Percentiles rank a stretch among this genome's conserved stretches.
phyloP scores from a whole-genome alignment of 495 filamentous ascomycete genomes.

The Rusavskia elegans region DNA sequence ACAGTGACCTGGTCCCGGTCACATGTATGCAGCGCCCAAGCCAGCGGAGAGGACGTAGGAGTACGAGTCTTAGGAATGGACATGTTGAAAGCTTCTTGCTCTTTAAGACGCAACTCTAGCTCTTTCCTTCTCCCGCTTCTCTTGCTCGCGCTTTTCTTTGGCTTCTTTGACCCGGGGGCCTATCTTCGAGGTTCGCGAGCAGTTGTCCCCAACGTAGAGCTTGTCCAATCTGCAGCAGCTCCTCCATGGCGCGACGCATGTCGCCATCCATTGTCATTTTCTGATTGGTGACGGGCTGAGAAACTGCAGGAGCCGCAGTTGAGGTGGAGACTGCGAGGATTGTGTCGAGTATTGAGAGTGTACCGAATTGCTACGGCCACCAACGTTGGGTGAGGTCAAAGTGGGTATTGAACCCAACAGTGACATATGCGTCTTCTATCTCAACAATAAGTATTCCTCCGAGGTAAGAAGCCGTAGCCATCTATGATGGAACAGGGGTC shows the following conservation, averaged over 20 bases:
- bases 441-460: too few species aligned
- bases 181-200: slow-evolving; percentile 10
- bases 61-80: slow-evolving; percentile 59
- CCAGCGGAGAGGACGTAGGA: too few species aligned
- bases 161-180: slow-evolving; percentile 15
- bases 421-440: too few species aligned
- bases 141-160: slow-evolving; percentile 30
- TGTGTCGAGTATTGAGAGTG: slow-evolving; percentile 12
- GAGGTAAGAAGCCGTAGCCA: too few species aligned
- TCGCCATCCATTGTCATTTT: slow-evolving; percentile 36
- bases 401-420: too few species aligned
- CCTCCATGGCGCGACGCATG: slow-evolving; percentile 34
- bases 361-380: slow-evolving; percentile 15
- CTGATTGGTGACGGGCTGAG: slow-evolving; percentile 9
- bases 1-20: too few species aligned
- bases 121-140: slow-evolving; percentile 30
- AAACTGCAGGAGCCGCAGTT: background rate
- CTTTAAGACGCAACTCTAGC: slow-evolving; percentile 25
- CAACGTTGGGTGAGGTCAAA: slow-evolving; percentile 19
- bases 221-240: slow-evolving; percentile 4
- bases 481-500: too few species aligned
- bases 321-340: slow-evolving; percentile 12
- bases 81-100: slow-evolving; percentile 76
- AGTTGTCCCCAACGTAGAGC: too few species aligned
- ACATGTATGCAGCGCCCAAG: too few species aligned